phyloP scores from a whole-genome alignment of 768 basidiomycete genomes.

The Paxillus involutus region DNA sequence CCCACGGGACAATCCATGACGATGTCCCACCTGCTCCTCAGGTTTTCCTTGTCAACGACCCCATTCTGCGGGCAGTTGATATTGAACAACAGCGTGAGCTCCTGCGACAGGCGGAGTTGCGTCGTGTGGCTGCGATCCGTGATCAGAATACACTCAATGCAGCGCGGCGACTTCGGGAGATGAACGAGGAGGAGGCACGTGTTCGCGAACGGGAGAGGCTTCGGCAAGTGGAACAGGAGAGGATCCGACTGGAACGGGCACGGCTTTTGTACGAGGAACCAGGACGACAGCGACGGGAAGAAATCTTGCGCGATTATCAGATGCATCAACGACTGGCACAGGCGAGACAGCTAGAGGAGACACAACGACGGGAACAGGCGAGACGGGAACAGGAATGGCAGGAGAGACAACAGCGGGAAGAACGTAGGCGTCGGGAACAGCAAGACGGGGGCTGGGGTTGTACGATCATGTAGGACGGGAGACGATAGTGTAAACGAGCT shows the following conservation, averaged over 20 bases:
- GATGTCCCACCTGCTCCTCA: constrained; percentile 1
- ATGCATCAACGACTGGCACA: neutral
- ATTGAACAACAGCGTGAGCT: constrained; percentile 23
- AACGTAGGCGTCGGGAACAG: neutral
- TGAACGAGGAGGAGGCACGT: neutral
- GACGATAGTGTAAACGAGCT: neutral
- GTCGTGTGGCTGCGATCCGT: neutral
- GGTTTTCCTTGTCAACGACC: constrained; percentile 7
- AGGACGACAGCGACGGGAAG: neutral
- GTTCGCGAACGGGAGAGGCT: neutral
- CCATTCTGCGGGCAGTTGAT: constrained; percentile 5
- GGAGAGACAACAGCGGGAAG: neutral
- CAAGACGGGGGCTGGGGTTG: constrained; percentile 19
- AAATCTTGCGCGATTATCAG: neutral
- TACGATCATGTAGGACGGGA: constrained; percentile 20
- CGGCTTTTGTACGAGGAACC: neutral
- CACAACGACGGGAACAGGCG: neutral
- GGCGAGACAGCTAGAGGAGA: neutral
- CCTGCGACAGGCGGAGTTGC: constrained; percentile 11
- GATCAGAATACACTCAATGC: neutral
- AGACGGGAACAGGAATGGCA: neutral
- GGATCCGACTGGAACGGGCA: neutral
- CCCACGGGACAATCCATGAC: constrained; percentile 32
- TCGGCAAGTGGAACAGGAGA: constrained; percentile 1
- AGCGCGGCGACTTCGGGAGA: neutral